phyloP scores from a whole-genome alignment of 1,139 yeast genomes.

The Geotrichum klebahnii region DNA sequence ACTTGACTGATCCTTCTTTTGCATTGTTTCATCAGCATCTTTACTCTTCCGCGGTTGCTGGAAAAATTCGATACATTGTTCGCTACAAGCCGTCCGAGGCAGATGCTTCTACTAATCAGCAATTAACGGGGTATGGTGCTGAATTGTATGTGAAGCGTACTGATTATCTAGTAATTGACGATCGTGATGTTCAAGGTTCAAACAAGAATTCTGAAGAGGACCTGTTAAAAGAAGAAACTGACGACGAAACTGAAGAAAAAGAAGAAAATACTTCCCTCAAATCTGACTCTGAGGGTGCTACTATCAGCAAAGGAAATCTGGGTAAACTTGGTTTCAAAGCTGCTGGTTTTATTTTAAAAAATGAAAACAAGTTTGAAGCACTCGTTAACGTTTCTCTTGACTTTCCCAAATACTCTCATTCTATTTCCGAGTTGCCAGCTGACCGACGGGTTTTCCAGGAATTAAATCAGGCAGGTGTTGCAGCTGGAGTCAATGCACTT shows the following conservation, averaged over 20 bases:
- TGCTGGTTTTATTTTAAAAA: constrained; percentile 32
- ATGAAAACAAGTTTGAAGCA: constrained; percentile 34
- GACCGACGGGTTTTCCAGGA: constrained; percentile 29
- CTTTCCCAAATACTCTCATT: constrained; percentile 36
- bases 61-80: constrained; percentile 71
- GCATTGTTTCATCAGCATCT: constrained; percentile 56
- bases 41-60: constrained; percentile 55
- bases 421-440: constrained; percentile 28
- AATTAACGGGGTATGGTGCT: constrained; percentile 63
- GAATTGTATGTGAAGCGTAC: constrained; percentile 59
- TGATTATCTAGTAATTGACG: constrained; percentile 62
- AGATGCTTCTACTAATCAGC: constrained; percentile 35
- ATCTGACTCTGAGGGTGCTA: constrained; percentile 25
- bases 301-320: constrained; percentile 31
- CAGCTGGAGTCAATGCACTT: constrained; percentile 38
- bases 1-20: constrained; percentile 46
- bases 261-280: constrained; percentile 20
- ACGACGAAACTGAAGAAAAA: constrained; percentile 20
- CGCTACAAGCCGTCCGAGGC: constrained; percentile 54
- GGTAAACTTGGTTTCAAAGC: constrained; percentile 37
- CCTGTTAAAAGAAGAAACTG: constrained; percentile 14
- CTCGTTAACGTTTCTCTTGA: constrained; percentile 36
- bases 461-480: constrained; percentile 25
- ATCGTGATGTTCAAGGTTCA: constrained; percentile 42
- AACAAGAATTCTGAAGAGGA: constrained; percentile 22